A percentile compares a stretch with the other conserved stretches of the same genome.
Conservation (phyloP, 129 eudicot genomes). For the Pseudognaphalium luteoalbum region DNA sequence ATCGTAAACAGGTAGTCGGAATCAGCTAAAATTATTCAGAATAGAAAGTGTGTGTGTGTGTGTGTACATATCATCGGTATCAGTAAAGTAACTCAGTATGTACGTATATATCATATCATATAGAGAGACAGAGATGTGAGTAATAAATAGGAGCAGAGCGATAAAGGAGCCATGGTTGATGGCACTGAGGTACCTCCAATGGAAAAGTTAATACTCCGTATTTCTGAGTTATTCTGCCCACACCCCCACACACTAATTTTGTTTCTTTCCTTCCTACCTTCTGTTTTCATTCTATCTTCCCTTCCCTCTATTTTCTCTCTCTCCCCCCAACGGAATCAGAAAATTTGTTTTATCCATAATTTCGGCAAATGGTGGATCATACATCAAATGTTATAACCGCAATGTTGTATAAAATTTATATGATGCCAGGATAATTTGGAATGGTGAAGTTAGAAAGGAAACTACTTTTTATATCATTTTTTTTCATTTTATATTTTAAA, state of each 20-base stretch:
- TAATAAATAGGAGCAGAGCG: conserved; percentile 3
- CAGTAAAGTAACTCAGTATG: too few relatives aligned
- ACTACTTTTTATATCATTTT: too few relatives aligned
- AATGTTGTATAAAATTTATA: too few relatives aligned
- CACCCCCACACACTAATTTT: conserved; percentile 20
- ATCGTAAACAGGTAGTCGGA: background rate
- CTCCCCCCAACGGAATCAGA: background rate
- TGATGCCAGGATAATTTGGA: too few relatives aligned
- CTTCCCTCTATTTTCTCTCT: background rate
- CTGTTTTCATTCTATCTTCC: background rate
- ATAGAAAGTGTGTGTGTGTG: too few relatives aligned
- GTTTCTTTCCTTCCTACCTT: background rate
- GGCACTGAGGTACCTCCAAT: conserved; percentile 22
- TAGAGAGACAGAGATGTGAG: background rate
- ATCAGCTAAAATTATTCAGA: too few relatives aligned
- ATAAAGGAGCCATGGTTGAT: too few relatives aligned
- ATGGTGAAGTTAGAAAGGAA: too few relatives aligned
- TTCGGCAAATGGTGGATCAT: background rate
- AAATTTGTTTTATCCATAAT: too few relatives aligned
- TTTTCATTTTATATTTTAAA: too few relatives aligned
- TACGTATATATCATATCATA: too few relatives aligned
- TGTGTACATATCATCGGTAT: too few relatives aligned
- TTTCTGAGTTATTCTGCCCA: background rate
- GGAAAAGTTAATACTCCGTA: conserved; percentile 29
- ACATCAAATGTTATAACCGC: background rate